Base-by-base conservation (phyloP, 2,329 filamentous ascomycete species). In the Scytalidium sp. region DNA sequence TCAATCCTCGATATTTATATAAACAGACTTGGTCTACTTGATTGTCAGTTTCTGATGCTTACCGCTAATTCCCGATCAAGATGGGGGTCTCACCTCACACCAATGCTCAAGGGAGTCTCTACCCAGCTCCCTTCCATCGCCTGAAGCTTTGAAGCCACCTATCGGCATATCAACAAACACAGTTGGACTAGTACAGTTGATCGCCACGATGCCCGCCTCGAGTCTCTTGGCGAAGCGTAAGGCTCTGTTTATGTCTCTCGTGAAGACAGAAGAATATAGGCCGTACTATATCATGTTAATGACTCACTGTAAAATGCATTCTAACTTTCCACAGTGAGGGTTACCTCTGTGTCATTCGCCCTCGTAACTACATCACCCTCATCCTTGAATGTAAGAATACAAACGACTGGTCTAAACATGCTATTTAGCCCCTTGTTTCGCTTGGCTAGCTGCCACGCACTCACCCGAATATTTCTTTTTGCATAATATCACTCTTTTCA, bases 381-480 rank as follows among this genome's bases (percentile, higher is more conserved):
- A 62, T 73, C 79, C 70, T 80, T 81, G 74, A 87, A 87, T 68
- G 84, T 86, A 68, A 76, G 73, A 64, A 87, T 80, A 55, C 78
- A 73, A 71, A 81, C 84, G 49, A 87, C 83, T 42, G 84, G 84
- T 50, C 84, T 84, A 66, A 88, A 88, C 67, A 87, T n/a, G n/a
- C n/a, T n/a, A n/a, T n/a, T n/a, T n/a, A n/a, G n/a, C n/a, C n/a
- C n/a, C n/a, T n/a, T n/a, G n/a, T n/a, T n/a, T n/a, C n/a, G n/a
- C n/a, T n/a, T n/a, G n/a, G n/a, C n/a, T n/a, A n/a, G n/a, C n/a
- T n/a, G n/a, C n/a, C n/a, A n/a, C n/a, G n/a, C n/a, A n/a, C n/a
- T n/a, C n/a, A n/a, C n/a, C 84, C 84, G 66, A 87, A 87, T 67
- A 87, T 85, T 67, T 87, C 83, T 66, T 87, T 82, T 67, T 84